Evolutionary conservation across 2,329 filamentous ascomycete genomes (phyloP), one percentile per base, ranked within the genome.

Genomic region (Neocatenulostroma microsporum): DNA sequence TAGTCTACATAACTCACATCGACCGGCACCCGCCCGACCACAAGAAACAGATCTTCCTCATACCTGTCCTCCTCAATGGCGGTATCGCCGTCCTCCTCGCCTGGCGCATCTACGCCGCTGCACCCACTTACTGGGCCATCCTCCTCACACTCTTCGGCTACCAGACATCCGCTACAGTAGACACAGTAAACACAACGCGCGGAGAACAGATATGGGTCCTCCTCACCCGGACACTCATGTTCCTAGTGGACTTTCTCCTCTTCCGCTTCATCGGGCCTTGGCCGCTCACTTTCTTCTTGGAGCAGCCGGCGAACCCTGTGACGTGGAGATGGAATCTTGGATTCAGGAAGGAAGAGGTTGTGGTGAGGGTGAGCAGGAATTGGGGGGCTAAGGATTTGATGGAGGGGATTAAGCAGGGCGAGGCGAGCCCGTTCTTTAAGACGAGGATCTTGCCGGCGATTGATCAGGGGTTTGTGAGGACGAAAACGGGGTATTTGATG

Each of bases 401-500:
- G 39, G 60, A 65, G 41, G 72, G 69, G 1, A 62, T 68, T 21
- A 72, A 73, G 43, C 70, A 69, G 32, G 69, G 71, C 27, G 41
- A 70, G 63, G 53, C 76, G 63, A 61, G 66, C 36, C 60, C 65
- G 4, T 70, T 78, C 36, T 72, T 85, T 49, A 69, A 78, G 48
- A 68, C 69, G 10, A 70, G 76, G 40, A 62, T 94, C 29, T 61
- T 78, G 44, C 72, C 76, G 2, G 88, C 85, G 2, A 81, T 88
- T 3, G 72, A 80, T 12, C 73, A 78, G 15, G 63, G 76, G 51
- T 69, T 79, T 35, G 67, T 89, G 51, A n/a, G 73, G 31, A 68
- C 72, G 49, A 94, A 93, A 71, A 94, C 87, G 20, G 87, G 86
- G 14, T 94, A 93, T 56, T 63, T 93, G 45, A 79, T 91, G 48